Conservation (phyloP, 495 filamentous ascomycete genomes). For the Daldinia grandis region DNA sequence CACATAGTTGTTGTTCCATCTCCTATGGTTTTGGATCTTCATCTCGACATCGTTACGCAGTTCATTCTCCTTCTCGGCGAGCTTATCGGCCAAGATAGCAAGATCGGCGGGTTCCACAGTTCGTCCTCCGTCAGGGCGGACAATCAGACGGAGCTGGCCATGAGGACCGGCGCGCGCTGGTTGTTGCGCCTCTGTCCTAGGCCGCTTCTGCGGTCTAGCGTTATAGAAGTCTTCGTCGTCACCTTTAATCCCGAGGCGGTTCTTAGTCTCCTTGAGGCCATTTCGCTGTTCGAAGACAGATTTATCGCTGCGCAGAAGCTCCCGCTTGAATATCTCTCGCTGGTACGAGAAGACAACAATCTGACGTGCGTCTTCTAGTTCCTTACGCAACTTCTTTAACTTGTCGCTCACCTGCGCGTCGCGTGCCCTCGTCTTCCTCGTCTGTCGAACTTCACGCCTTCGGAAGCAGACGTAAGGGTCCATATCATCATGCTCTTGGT, state of each 20-base stretch:
- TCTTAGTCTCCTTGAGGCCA: constrained; percentile 84
- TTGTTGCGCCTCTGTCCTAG: constrained; percentile 50
- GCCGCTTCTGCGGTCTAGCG: constrained; percentile 85
- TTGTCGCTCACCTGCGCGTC: constrained; percentile 96
- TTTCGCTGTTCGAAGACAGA: constrained; percentile 81
- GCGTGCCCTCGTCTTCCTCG: constrained; percentile 90
- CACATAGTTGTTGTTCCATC: constrained; percentile 85
- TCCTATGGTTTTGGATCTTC: constrained; percentile 81
- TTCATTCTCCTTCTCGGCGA: constrained; percentile 82
- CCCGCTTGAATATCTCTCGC: constrained; percentile 79
- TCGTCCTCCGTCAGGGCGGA: constrained; percentile 71
- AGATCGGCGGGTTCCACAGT: constrained; percentile 75
- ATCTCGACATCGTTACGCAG: constrained; percentile 79
- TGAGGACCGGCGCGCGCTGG: constrained; percentile 49
- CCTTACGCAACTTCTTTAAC: constrained; percentile 87
- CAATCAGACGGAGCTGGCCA: constrained; percentile 69
- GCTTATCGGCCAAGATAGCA: constrained; percentile 73
- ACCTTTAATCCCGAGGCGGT: constrained; percentile 85
- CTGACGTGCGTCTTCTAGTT: constrained; percentile 88
- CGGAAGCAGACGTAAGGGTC: constrained; percentile 99
- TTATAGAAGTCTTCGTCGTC: constrained; percentile 96
- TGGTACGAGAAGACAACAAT: constrained; percentile 77
- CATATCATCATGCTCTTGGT: constrained; percentile 90
- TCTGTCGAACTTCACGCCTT: constrained; percentile 91
- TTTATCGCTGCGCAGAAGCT: constrained; percentile 76